These are phyloP conservation scores for Clitopilus hobsonii DNA, from an alignment of 768 basidiomycete genomes.

Conservation along the genomic window DNA sequence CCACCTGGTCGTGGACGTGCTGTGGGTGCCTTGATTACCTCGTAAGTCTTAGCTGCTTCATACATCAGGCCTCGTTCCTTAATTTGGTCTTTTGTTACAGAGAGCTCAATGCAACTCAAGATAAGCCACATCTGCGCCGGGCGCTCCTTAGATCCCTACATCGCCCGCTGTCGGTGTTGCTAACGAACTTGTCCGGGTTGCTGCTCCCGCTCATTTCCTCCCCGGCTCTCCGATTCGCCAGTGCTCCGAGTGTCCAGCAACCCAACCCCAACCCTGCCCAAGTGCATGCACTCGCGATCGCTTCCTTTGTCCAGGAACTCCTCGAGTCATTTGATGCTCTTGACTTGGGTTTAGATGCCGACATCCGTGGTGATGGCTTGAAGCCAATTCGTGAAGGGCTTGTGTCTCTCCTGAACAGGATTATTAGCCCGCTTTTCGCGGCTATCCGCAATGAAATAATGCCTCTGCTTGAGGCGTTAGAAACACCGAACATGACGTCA, in stretches of 20 bases:
- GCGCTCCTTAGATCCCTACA: constrained; percentile 73
- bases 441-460: constrained; percentile 59
- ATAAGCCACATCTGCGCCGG: constrained; percentile 59
- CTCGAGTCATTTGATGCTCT: constrained; percentile 67
- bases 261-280: constrained; percentile 63
- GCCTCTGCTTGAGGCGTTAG: constrained; percentile 60
- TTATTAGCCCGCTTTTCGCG: constrained; percentile 58
- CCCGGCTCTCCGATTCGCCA: constrained; percentile 49
- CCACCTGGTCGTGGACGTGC: constrained; percentile 69
- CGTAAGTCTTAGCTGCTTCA: constrained; percentile 41
- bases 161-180: constrained; percentile 69
- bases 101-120: constrained; percentile 61
- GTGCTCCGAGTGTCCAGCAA: constrained; percentile 43
- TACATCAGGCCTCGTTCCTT: constrained; percentile 2
- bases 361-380: constrained; percentile 63
- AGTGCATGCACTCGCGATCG: constrained; percentile 63
- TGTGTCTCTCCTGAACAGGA: constrained; percentile 60
- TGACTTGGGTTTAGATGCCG: constrained; percentile 55
- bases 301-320: constrained; percentile 70
- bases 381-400: constrained; percentile 68
- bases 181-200: constrained; percentile 64
- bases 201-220: constrained; percentile 66
- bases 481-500: constrained; percentile 31
- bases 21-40: constrained; percentile 63
- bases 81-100: constrained; percentile 31